Evolutionary conservation across 345 rosid species (phyloP).

Genomic region (Populus tremula): DNA sequence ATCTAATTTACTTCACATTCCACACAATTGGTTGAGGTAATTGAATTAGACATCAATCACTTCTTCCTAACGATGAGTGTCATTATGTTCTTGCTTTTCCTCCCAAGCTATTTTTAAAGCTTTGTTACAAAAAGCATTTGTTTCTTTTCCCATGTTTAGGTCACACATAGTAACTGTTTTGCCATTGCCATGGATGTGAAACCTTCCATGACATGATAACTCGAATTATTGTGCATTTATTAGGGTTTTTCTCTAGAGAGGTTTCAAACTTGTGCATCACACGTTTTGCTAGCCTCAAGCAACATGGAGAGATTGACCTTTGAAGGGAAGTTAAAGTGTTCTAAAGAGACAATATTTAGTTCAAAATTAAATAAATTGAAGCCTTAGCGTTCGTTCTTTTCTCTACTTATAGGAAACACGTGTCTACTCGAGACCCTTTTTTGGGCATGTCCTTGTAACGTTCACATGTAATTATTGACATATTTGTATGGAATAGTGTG

Average conservation of each 20-base stretch:
- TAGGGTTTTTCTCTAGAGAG: not conserved
- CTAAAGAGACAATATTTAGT: not conserved
- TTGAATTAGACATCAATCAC: not conserved
- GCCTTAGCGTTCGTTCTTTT: no score
- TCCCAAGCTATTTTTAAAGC: no score
- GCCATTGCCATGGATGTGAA: slow-evolving; percentile 2
- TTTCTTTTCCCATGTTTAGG: not conserved
- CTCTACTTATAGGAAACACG: no score
- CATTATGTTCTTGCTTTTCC: no score
- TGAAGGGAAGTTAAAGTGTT: not conserved
- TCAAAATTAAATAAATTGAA: not conserved
- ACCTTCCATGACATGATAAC: not conserved
- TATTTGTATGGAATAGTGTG: no score
- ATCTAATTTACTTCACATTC: not conserved
- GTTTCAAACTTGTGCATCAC: not conserved
- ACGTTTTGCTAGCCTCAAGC: not conserved
- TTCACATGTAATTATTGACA: no score
- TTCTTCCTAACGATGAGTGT: no score
- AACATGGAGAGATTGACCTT: not conserved
- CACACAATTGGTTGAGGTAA: not conserved
- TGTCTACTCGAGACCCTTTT: no score
- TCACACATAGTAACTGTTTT: not conserved
- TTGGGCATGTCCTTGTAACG: no score
- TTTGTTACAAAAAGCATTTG: not conserved
- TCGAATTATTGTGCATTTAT: not conserved